phyloP scores from a whole-genome alignment of 2,329 filamentous ascomycete genomes.

The Camillea tinctor region DNA sequence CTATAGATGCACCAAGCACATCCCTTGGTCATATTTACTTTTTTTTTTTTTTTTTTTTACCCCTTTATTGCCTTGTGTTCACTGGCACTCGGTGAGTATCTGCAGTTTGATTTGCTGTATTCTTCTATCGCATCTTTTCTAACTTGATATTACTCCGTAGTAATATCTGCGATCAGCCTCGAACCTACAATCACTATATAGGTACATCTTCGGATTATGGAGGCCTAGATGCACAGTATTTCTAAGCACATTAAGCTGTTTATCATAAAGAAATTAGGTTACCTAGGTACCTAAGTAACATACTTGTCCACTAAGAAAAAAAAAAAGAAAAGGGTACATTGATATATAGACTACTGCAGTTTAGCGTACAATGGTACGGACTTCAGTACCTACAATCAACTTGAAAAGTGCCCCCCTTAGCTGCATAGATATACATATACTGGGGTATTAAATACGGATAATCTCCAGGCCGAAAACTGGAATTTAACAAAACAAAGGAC shows the following conservation, averaged over 20 bases:
- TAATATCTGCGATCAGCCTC: not conserved
- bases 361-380: too few relatives aligned
- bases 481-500: not conserved
- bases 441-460: not conserved
- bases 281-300: too few relatives aligned
- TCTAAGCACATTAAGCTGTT: too few relatives aligned
- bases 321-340: too few relatives aligned
- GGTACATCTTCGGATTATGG: not conserved
- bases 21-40: not conserved
- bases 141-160: not conserved
- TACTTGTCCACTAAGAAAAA: too few relatives aligned
- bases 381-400: too few relatives aligned
- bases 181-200: too few relatives aligned
- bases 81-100: not conserved
- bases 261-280: too few relatives aligned
- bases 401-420: not conserved
- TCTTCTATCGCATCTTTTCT: not conserved
- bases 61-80: not conserved
- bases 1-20: too few relatives aligned
- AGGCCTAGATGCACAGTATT: too few relatives aligned
- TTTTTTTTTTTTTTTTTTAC: not conserved
- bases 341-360: too few relatives aligned
- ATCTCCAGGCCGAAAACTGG: not conserved
- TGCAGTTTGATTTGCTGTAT: not conserved
- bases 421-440: too few relatives aligned